Evolutionary conservation across 2,329 filamentous ascomycete species (phyloP), one percentile per base, ranked within the genome.

Genomic region (Fusarium avenaceum): DNA sequence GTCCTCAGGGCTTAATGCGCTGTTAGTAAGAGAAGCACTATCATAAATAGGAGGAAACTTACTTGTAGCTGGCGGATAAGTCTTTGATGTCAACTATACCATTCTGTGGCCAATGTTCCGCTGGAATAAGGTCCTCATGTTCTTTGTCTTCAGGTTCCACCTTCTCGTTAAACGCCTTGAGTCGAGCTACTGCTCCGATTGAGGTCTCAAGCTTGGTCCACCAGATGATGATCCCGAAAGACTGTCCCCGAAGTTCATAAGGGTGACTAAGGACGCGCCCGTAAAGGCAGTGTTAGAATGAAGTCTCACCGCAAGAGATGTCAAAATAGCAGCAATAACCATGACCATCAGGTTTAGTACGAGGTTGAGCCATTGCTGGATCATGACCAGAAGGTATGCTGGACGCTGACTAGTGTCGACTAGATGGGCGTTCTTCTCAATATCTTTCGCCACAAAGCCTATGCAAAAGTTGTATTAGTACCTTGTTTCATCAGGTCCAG

Each of bases 281-380:
- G 79, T 77, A 38, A 82, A 78, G 2, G 76, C 80, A 0, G 77
- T 72, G 46, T 74, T 77, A 3, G 75, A 71, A 4, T 74, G 74
- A 10, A 81, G 62, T 52, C 79, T 77, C 0, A 85, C 85, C 0
- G 84, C 81, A 3, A 88, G 75, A 2, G 53, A 57, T 4, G 87
- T 81, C 0, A 88, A 71, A 2, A 83, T 60, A 3, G 83, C 75
- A 1, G 84, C 84, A 19, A 89, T 75, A 2, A 77, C 76, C 1
- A 83, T 82, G 0, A 87, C 82, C 1, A 86, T 70, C 4, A 87
- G 63, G 44, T 85, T 79, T 4, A 89, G 75, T 0, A 82, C 80
- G 3, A 89, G 77, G 0, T 74, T 80, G 1, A 89, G 80, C 86
- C 87, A 90, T 39, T 83, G 81, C 71, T 90, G 87, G 33, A 89